Evolutionary conservation across 225 moss, liverwort and hornwort genomes (phyloP), one percentile per base, ranked within the genome.

Genomic region (Antitrichia curtipendula): DNA sequence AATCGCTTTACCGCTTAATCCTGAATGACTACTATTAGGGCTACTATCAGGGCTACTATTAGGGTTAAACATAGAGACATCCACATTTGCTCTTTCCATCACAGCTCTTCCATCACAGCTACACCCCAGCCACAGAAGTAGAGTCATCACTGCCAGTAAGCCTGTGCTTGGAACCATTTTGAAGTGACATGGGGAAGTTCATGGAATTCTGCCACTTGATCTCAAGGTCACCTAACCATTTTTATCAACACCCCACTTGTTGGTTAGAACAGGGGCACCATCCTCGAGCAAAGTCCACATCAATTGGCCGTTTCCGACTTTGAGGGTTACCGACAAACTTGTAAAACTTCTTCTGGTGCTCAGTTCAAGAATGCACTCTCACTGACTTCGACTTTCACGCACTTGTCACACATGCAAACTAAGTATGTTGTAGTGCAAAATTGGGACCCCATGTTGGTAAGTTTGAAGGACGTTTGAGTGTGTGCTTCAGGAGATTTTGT

Each of bases 181-280:
- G 91, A 73, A 83, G 85, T 88, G 86, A 88, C 91, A 91, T 88
- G 91, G 86, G 80, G 90, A 81, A 80, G 86, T 86, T 92, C 90
- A 88, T 92, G 86, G 81, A 43, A 32, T 8, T 56, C 32, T 84
- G 75, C 84, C 41, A 40, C 76, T 68, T 64, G 64, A 72, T 71
- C 56, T 74, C 84, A 13, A 50, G 41, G 32, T 63, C 71, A 80
- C 84, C 87, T 84, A 84, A n/a, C n/a, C n/a, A 1, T 34, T 77
- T 45, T 13, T 13, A 56, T 15, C 47, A 62, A 71, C 36, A 63
- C 41, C 76, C 53, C 85, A 64, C 53, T 75, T 50, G 23, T 16
- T 27, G 71, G 47, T 87, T 81, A 87, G 81, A 52, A 75, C 40
- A 85, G 31, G 29, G 31, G 23, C 52, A 85, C 63, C 50, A 69